Evolutionary conservation across 1,284 basidiomycete genomes (phyloP), one percentile per base, ranked within the genome.

Genomic region (Lignosus rhinocerotis): DNA sequence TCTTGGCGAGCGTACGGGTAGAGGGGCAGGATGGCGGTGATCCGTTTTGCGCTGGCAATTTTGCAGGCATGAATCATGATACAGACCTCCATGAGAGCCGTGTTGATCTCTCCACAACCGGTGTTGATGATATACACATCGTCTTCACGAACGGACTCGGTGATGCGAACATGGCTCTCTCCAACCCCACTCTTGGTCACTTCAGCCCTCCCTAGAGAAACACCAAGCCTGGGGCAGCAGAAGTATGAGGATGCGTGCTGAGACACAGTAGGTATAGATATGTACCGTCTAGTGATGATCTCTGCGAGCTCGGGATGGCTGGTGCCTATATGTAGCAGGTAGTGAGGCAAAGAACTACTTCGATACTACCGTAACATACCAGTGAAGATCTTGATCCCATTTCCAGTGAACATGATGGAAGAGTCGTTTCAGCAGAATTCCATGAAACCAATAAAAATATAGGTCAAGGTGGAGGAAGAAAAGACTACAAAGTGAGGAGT

Each of bases 51-150:
- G 64, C 93, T 96, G 34, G 94, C 92, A 70, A 96, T 96, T 79
- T 97, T 98, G 87, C 97, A 98, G 14, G 97, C 96, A 74, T 99
- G 96, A 69, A 98, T 97, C 96, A 99, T 98, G 74, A 99, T 99
- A 74, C 96, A 96, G 50, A 98, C 84, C 76, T 98, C 95, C 90
- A 96, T 94, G 61, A 97, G 83, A 51, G 93, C 83, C 16, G 93
- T 95, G 76, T 94, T 95, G 70, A 95, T 86, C 56, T 86, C 82
- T 55, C 90, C 90, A 71, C 90, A 92, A 11, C 92, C 92, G 33
- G 95, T 96, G 79, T 96, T 98, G 83, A 99, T 89, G 75, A 99
- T 98, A 81, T 99, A 99, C 56, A 99, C 97, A 75, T 99, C 97
- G 76, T 94, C 93, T 77, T 99, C 96, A 59, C 96, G 92, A 34